Evolutionary conservation across 202 grass and related monocot genomes (phyloP), one percentile per base, ranked within the genome.

Genomic region (Saccharum hybrid): DNA sequence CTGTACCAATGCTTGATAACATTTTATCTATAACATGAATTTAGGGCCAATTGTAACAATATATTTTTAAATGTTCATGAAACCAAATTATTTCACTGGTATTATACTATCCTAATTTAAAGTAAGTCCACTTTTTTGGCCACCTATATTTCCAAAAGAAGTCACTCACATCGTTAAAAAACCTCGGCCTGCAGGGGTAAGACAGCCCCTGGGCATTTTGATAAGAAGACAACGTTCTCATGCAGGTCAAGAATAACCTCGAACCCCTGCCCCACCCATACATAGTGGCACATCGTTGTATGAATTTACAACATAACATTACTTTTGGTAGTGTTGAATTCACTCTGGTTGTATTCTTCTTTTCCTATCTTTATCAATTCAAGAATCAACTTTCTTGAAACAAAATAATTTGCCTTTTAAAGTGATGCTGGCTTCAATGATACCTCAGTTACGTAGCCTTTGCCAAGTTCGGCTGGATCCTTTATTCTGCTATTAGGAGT

Each of bases 61-160:
- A 33, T 45, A 60, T 63, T 60, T 42, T 86, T 49, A 81, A 68
- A 31, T 76, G 57, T 33, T 28, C 30, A 62, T 69, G 67, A 39
- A 62, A 70, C 6, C 31, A 1, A 21, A 74, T 11, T 22, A 60
- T 69, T 43, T 36, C 10, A 49, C 46, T 1, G 34, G 31, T 2
- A 8, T 57, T 68, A 7, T 83, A 59, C 42, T 77, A 76, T 84
- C 36, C 30, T 62, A 76, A 37, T 19, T 76, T 83, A 9, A 49
- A 49, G 46, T 49, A 49, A 73, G 10, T 33, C 7, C 21, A 40
- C 12, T 69, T 19, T 57, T 40, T 14, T 13, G 40, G 2, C 10
- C 37, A 68, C 36, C 26, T 61, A 43, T 76, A 43, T 76, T 68
- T 21, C 5, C 21, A 66, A 41, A 57, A 68, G 15, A 68, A 8